Percentiles rank a stretch among this genome's conserved stretches.
phyloP scores from a whole-genome alignment of 75 land plant species.

The Pinus albicaulis region DNA sequence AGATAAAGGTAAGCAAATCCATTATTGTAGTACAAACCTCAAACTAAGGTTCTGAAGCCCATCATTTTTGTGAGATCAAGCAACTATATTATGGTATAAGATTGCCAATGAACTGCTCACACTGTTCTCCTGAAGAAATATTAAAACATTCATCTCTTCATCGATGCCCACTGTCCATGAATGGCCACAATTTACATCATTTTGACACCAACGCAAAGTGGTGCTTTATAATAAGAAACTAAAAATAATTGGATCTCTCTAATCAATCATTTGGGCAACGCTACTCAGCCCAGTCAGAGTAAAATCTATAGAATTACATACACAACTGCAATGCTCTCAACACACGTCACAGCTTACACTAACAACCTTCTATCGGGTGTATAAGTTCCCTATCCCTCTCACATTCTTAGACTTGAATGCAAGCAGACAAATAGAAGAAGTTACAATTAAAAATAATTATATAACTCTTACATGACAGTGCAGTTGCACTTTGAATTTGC shows the following conservation, averaged over 20 bases:
- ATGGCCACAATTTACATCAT: constrained; percentile 17
- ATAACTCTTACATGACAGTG: constrained; percentile 45
- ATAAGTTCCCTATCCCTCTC: not conserved
- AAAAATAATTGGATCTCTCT: constrained; percentile 14
- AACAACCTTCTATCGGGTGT: constrained; percentile 12
- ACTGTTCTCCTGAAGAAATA: constrained; percentile 3
- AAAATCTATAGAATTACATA: constrained; percentile 11
- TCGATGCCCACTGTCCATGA: constrained; percentile 6
- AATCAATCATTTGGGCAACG: constrained; percentile 13
- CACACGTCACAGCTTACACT: constrained; percentile 3
- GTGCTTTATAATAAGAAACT: constrained; percentile 22
- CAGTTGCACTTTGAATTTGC: constrained; percentile 78
- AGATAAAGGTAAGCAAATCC: not conserved
- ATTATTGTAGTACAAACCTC: not conserved
- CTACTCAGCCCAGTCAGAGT: constrained; percentile 8
- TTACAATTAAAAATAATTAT: constrained; percentile 8
- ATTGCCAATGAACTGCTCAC: constrained; percentile 6
- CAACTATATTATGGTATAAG: not conserved
- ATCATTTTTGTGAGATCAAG: not conserved
- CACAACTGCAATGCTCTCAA: constrained; percentile 10
- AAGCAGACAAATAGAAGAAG: constrained; percentile 7
- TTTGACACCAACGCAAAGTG: constrained; percentile 16
- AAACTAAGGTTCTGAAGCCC: constrained; percentile 2
- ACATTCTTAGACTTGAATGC: constrained; percentile 8
- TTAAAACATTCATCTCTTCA: constrained; percentile 9